A percentile compares a stretch with the other conserved stretches of the same genome.
Evolutionary conservation across 495 filamentous ascomycete species (phyloP).

Genomic region (Bryoglossum gracile): DNA sequence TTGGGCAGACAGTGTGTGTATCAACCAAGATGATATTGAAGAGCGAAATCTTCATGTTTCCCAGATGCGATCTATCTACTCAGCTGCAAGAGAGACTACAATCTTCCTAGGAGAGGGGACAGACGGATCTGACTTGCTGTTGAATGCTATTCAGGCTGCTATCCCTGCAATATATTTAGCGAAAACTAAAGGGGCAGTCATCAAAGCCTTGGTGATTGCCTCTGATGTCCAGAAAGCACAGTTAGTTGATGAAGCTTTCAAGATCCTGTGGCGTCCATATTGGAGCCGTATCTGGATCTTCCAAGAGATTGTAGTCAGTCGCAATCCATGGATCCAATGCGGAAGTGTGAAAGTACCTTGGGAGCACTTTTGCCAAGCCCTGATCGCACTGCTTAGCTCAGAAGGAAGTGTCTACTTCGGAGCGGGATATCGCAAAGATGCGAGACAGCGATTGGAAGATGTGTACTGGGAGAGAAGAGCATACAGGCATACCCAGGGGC

Average conservation of each 20-base stretch:
- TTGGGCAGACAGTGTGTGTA: conserved; percentile 12
- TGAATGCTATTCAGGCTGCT: neutral
- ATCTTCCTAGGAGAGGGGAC: conserved; percentile 17
- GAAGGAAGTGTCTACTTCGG: neutral
- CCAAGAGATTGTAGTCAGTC: conserved; percentile 2
- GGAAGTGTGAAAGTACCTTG: neutral
- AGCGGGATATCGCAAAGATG: neutral
- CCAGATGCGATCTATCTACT: conserved; percentile 16
- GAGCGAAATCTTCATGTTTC: conserved; percentile 7
- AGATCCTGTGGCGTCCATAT: neutral
- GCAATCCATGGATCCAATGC: conserved; percentile 5
- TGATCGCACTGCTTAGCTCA: neutral
- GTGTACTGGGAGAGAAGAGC: neutral
- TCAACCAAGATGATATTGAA: conserved; percentile 11
- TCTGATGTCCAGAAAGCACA: neutral
- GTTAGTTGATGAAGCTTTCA: neutral
- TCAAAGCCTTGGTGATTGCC: neutral
- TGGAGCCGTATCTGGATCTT: conserved; percentile 8
- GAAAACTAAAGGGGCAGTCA: neutral
- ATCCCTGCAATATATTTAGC: neutral
- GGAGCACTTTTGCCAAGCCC: neutral
- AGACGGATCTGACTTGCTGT: neutral
- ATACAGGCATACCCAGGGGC: neutral
- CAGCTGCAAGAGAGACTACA: conserved; percentile 1
- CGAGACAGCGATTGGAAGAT: neutral